Percentiles rank a stretch among this genome's conserved stretches.
These are phyloP conservation scores for Coemansia sp. DNA, from an alignment of 192 early-diverging fungal species.

Conservation along the genomic window DNA sequence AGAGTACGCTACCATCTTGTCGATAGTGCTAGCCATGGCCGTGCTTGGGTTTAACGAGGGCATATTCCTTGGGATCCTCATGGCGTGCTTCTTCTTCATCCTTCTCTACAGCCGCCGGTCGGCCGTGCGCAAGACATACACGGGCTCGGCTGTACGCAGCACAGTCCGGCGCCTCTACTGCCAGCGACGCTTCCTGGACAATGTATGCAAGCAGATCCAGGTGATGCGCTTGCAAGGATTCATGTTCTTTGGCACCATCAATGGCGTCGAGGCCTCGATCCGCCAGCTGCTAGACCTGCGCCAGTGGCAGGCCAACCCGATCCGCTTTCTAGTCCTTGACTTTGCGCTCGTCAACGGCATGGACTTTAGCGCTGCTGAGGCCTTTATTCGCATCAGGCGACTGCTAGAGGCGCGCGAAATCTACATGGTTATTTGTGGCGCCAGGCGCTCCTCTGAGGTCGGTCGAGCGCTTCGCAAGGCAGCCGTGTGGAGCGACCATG, in stretches of 20 bases:
- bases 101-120: slow-evolving; percentile 69
- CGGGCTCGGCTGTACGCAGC: slow-evolving; percentile 72
- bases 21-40: slow-evolving; percentile 89
- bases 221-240: slow-evolving; percentile 92
- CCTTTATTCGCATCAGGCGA: slow-evolving; percentile 84
- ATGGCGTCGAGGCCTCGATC: slow-evolving; percentile 76
- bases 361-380: slow-evolving; percentile 91
- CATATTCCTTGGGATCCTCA: slow-evolving; percentile 88
- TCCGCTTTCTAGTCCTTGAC: slow-evolving; percentile 90
- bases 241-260: slow-evolving; percentile 97
- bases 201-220: slow-evolving; percentile 84
- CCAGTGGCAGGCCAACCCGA: slow-evolving; percentile 69
- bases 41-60: slow-evolving; percentile 96
- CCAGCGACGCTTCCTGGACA: slow-evolving; percentile 84
- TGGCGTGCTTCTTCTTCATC: slow-evolving; percentile 97
- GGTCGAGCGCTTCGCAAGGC: slow-evolving; percentile 67
- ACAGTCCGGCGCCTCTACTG: slow-evolving; percentile 89
- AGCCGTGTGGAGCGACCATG: slow-evolving; percentile 66
- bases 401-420: slow-evolving; percentile 69
- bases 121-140: slow-evolving; percentile 68
- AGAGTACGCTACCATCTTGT: slow-evolving; percentile 89
- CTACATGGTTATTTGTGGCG: slow-evolving; percentile 83
- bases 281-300: slow-evolving; percentile 65
- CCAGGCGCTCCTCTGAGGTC: slow-evolving; percentile 66
- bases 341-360: slow-evolving; percentile 84